Base-by-base conservation (phyloP, 306 rosid species). In the Pachyrhizus erosus region DNA sequence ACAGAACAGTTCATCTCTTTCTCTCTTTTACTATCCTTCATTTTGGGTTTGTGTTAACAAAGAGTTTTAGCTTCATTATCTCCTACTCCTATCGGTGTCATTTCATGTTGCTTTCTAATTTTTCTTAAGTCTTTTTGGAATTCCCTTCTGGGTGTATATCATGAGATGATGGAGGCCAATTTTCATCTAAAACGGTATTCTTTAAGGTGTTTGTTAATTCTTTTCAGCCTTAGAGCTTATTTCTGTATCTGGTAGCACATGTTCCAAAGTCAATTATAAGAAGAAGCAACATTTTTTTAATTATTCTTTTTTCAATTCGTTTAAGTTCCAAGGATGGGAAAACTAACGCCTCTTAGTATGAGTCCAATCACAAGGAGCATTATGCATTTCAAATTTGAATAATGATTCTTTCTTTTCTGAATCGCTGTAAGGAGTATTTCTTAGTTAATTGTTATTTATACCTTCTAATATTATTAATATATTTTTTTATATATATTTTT, bases 71-170 rank as follows among this genome's bases (percentile, higher is more conserved):
- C 18, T 57, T 37, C 55, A 54, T n/a, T 58, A 29, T 75, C 39
- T 9, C 62, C 33, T 17, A 52, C 37, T 8, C 67, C 54, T 3
- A 45, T 60, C 14, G 43, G n/a, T 58, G 12, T 13, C 57, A 39
- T 76, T 58, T 76, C 71, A 24, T 24, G 71, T 60, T 60, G 70
- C 15, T 58, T 76, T 24, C 12, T 24, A 46, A 9, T n/a, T 43
- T 77, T 62, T 45, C 18, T 31, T 45, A 34, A 77, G 9, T 23
- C 48, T 29, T 61, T 40, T 76, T 26, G 43, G 70, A 60, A 76
- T 76, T 60, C 29, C 43, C 57, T 40, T 40, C 29, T 24, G 39
- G n/a, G 58, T 57, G 45, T 75, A 62, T 75, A 23, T 37, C 23
- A 9, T 4, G 64, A 12, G 52, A 75, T 21, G 26, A 21, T 9